Percentiles rank a stretch among this genome's conserved stretches.
phyloP scores from a whole-genome alignment of 169 alveolate genomes.

The Blepharisma undulans region DNA sequence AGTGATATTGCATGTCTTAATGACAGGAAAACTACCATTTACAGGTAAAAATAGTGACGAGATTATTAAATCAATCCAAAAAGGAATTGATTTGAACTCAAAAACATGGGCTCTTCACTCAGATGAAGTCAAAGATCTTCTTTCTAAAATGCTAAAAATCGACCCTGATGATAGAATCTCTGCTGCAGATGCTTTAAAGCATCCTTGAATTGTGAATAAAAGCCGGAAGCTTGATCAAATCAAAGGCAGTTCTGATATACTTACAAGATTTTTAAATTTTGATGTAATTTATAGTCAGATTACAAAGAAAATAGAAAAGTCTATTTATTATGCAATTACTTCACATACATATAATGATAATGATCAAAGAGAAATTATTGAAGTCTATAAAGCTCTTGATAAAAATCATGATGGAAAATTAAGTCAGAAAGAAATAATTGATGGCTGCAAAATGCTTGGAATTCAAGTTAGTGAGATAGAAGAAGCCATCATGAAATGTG shows the following conservation, averaged over 20 bases:
- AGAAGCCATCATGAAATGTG: neutral
- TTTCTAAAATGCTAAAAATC: constrained; percentile 47
- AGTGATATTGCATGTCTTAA: constrained; percentile 84
- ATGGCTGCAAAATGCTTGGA: neutral
- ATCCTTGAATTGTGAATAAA: constrained; percentile 38
- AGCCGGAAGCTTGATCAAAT: neutral
- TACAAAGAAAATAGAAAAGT: neutral
- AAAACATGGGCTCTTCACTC: neutral
- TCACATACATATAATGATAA: neutral
- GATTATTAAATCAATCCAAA: neutral
- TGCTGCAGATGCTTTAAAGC: constrained; percentile 63
- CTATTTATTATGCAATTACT: neutral
- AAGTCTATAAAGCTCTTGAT: neutral
- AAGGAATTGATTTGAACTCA: neutral
- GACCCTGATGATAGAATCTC: constrained; percentile 60
- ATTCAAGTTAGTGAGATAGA: neutral
- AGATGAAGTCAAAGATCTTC: constrained; percentile 43
- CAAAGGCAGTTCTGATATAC: neutral
- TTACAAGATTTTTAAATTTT: neutral
- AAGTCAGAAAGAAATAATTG: neutral
- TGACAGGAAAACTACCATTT: constrained; percentile 80
- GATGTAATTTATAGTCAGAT: neutral
- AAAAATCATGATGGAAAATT: neutral
- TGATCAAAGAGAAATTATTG: neutral
- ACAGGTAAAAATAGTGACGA: constrained; percentile 71